Percentiles rank a stretch among this genome's conserved stretches.
Conservation (phyloP, 2,329 filamentous ascomycete genomes). For the Exophiala aquamarina region DNA sequence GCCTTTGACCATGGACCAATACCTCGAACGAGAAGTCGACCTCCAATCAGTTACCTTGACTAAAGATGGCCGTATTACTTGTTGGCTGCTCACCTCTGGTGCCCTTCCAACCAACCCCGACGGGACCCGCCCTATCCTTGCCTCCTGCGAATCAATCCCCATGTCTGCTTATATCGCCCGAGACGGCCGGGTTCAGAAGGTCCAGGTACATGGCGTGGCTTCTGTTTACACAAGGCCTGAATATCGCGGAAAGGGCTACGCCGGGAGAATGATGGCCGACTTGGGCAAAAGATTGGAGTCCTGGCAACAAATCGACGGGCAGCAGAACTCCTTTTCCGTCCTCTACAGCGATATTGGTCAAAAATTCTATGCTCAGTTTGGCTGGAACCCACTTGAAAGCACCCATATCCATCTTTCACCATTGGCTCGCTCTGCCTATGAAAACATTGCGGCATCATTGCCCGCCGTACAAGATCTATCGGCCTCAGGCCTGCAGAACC, state of each 20-base stretch:
- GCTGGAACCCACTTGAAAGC: constrained; percentile 75
- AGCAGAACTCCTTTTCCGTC: constrained; percentile 65
- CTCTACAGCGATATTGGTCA: constrained; percentile 87
- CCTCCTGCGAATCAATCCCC: constrained; percentile 57
- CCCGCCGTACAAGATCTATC: constrained; percentile 34
- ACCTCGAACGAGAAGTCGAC: constrained; percentile 57
- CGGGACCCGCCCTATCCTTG: constrained; percentile 48
- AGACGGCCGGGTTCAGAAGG: constrained; percentile 51
- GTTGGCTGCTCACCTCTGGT: constrained; percentile 60
- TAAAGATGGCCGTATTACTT: constrained; percentile 55
- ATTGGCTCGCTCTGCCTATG: constrained; percentile 26
- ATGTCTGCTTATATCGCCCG: constrained; percentile 45
- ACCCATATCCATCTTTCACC: constrained; percentile 67
- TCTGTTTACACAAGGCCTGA: constrained; percentile 74
- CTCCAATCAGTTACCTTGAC: constrained; percentile 54
- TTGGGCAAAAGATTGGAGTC: constrained; percentile 56
- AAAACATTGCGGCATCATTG: constrained; percentile 22
- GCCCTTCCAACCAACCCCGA: constrained; percentile 35
- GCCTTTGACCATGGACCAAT: constrained; percentile 53
- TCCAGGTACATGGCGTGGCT: constrained; percentile 68
- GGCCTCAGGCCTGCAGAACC: constrained; percentile 48
- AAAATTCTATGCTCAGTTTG: constrained; percentile 72
- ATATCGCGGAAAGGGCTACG: constrained; percentile 72
- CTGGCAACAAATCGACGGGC: constrained; percentile 47
- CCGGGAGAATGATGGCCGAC: constrained; percentile 70